Evolutionary conservation across 441 rosid genomes (phyloP), one percentile per base, ranked within the genome.

Genomic region (Populus tomentosa): DNA sequence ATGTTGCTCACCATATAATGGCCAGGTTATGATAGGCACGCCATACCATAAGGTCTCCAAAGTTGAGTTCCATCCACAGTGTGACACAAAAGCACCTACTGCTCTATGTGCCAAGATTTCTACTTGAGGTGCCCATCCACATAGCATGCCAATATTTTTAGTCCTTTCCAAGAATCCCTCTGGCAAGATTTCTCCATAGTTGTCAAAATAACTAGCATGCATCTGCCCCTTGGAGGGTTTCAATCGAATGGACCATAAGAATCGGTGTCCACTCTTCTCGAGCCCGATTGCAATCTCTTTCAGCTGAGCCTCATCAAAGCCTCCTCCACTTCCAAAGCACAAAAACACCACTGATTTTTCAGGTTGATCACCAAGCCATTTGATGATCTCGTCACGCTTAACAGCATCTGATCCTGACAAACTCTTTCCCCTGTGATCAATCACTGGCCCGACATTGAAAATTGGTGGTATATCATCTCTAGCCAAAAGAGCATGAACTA

Each of bases 291-390:
- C 82, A 2, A 77, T 82, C 66, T 82, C 78, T 71, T 16, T 76
- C 38, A 75, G 4, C 36, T 75, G 77, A 21, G 35, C 35, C 13
- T 38, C 77, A 3, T n/a, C 33, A n/a, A 75, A 87, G 13, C 86
- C 83, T 66, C 92, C 92, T 71, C 36, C 46, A 81, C 92, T 89
- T 71, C 92, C 89, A 11, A 89, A 89, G 79, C 93, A 89, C n/a
- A 89, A 77, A 69, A 88, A 88, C 75, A 86, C 86, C 7, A 89
- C 91, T 2, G 89, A 85, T 2, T 46, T 8, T 23, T 69, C 63
- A 16, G 91, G 89, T 33, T 88, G 90, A n/a, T 70, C 7, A 7
- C 84, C 86, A 2, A 89, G 84, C 92, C 92, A 89, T n/a, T 64
- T 53, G 40, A 82, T 26, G 78, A 80, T 62, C 70, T 84, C 82